Percentiles rank a stretch among this genome's conserved stretches.
Evolutionary conservation across 2,329 filamentous ascomycete species (phyloP).

Genomic region (Aspergillus luchuensis): DNA sequence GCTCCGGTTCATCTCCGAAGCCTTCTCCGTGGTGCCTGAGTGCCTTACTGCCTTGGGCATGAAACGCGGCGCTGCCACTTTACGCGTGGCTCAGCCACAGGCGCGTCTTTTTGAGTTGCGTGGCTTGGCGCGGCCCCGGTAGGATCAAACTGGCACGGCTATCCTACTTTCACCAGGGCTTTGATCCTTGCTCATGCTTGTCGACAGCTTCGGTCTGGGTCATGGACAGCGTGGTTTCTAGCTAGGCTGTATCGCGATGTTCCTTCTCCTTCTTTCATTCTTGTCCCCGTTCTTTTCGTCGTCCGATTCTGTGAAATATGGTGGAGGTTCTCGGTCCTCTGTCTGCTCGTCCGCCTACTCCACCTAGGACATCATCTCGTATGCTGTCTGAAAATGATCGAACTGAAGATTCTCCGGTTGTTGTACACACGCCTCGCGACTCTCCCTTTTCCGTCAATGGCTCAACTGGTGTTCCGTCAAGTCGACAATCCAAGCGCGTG

Average conservation of each 20-base stretch:
- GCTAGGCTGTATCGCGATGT: conserved; percentile 31
- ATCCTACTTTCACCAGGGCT: conserved; percentile 12
- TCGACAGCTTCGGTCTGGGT: conserved; percentile 14
- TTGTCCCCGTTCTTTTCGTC: conserved; percentile 20
- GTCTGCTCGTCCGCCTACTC: conserved; percentile 58
- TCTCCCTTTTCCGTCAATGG: conserved; percentile 46
- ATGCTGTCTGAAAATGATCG: conserved; percentile 39
- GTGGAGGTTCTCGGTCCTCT: conserved; percentile 50
- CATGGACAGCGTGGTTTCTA: conserved; percentile 24
- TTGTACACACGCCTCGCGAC: conserved; percentile 43
- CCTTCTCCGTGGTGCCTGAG: conserved; percentile 6
- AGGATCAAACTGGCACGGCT: conserved; percentile 10
- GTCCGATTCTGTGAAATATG: conserved; percentile 37
- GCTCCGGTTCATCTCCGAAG: not conserved
- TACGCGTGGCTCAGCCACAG: conserved; percentile 35
- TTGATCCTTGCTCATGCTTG: conserved; percentile 11
- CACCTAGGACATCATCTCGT: conserved; percentile 49
- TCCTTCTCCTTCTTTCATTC: conserved; percentile 22
- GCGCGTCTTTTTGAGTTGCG: conserved; percentile 23
- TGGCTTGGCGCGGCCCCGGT: conserved; percentile 25
- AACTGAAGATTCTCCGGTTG: conserved; percentile 36
- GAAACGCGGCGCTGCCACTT: conserved; percentile 34
- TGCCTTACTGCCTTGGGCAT: conserved; percentile 27
- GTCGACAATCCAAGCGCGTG: conserved; percentile 58
- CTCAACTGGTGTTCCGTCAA: conserved; percentile 38